phyloP scores from a whole-genome alignment of 2,329 filamentous ascomycete species.

The Dothistroma pini region DNA sequence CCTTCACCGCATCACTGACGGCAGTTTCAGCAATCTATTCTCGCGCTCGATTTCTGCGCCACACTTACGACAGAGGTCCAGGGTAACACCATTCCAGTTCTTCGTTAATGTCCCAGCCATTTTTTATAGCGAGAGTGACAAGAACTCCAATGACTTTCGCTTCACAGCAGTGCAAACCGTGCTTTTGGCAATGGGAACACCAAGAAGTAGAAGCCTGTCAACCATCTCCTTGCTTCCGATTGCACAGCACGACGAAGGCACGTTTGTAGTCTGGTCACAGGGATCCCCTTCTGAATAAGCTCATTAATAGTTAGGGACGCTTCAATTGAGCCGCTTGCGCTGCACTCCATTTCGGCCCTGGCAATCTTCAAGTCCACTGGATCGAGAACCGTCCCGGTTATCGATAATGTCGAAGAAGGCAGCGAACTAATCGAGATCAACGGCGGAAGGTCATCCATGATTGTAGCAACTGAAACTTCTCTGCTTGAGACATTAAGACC shows the following conservation, averaged over 20 bases:
- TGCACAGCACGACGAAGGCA: background rate
- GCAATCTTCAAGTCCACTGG: background rate
- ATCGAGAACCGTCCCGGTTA: background rate
- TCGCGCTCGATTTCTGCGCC: background rate
- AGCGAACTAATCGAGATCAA: background rate
- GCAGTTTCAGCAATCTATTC: background rate
- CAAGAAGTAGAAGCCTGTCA: background rate
- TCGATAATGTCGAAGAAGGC: background rate
- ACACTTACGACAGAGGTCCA: background rate
- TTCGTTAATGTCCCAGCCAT: background rate
- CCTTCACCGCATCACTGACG: background rate
- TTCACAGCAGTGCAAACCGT: background rate
- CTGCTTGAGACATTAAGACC: no score
- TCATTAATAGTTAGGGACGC: background rate
- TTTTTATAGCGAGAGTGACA: background rate
- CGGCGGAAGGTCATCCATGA: background rate
- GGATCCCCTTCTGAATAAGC: background rate
- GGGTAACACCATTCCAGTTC: background rate
- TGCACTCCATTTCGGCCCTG: background rate
- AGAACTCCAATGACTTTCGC: background rate
- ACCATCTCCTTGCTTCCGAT: background rate
- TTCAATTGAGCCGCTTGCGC: background rate
- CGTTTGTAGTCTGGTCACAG: background rate
- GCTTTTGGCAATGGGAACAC: background rate
- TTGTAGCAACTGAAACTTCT: no score